Evolutionary conservation across 2,329 filamentous ascomycete species (phyloP).

Genomic region (Penicillium concentricum): DNA sequence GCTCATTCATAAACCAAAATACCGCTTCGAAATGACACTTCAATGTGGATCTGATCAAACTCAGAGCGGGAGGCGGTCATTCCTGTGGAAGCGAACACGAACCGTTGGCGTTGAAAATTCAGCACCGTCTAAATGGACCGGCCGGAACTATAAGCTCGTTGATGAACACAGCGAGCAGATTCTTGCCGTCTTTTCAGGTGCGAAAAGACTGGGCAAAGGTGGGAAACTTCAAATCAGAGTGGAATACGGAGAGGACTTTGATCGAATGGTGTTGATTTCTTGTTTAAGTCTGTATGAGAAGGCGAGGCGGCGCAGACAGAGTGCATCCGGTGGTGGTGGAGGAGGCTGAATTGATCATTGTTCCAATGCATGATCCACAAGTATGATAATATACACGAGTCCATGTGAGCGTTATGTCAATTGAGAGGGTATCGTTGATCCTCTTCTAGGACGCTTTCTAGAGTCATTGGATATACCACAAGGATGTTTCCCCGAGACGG

Average conservation of each 20-base stretch:
- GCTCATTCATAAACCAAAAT: slow-evolving; percentile 19
- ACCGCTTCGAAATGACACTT: slow-evolving; percentile 25
- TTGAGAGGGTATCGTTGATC: not conserved
- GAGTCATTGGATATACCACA: not conserved
- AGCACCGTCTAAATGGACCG: slow-evolving; percentile 16
- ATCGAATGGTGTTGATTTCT: slow-evolving; percentile 19
- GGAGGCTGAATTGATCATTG: slow-evolving; percentile 7
- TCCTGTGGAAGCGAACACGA: slow-evolving; percentile 31
- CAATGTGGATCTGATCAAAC: not conserved
- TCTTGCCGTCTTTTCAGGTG: slow-evolving; percentile 18
- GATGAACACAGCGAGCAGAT: slow-evolving; percentile 16
- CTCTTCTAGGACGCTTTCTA: not conserved
- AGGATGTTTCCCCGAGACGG: not conserved
- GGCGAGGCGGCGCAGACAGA: slow-evolving; percentile 9
- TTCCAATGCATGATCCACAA: not conserved
- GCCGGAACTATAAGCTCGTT: slow-evolving; percentile 29
- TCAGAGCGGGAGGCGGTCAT: slow-evolving; percentile 14
- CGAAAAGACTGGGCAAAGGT: slow-evolving; percentile 9
- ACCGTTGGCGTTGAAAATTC: slow-evolving; percentile 21
- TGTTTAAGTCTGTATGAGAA: slow-evolving; percentile 18
- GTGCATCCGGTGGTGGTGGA: slow-evolving; percentile 10
- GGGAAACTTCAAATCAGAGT: slow-evolving; percentile 17
- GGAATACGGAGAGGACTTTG: slow-evolving; percentile 17
- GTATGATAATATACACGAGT: not conserved
- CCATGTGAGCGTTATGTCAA: not conserved